Conservation (phyloP, 202 grass and related monocot species). For the Schoenoplectus tabernaemontani region DNA sequence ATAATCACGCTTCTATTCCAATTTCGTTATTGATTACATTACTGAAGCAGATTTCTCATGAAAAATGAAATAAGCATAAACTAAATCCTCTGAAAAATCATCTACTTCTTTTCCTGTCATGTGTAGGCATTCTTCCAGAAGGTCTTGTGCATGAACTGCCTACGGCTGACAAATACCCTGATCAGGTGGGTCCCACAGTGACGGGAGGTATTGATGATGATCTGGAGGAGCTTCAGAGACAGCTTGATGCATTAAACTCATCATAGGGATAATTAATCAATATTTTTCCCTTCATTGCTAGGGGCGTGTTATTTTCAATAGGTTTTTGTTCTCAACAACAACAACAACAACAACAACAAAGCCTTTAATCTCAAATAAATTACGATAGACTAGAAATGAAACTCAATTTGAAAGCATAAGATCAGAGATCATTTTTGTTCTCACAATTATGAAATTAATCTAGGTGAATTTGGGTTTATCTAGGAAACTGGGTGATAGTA, state of each 20-base stretch:
- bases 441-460: not conserved
- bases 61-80: not conserved
- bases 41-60: not conserved
- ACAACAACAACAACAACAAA: no score
- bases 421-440: not conserved
- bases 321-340: no score
- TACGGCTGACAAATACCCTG: constrained; percentile 48
- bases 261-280: constrained; percentile 27
- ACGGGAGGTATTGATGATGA: constrained; percentile 36
- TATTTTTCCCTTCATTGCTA: not conserved
- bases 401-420: no score
- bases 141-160: constrained; percentile 85
- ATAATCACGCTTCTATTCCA: not conserved
- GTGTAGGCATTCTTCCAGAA: constrained; percentile 75
- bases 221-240: constrained; percentile 79
- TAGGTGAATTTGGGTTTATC: not conserved
- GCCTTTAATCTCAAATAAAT: no score
- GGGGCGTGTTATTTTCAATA: not conserved
- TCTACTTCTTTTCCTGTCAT: not conserved
- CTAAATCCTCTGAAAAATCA: not conserved
- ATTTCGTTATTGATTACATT: not conserved
- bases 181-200: constrained; percentile 22
- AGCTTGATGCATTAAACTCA: constrained; percentile 76
- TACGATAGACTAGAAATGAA: no score
- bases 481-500: not conserved